phyloP scores from a whole-genome alignment of 805 yeast genomes.

The Lipomyces orientalis region DNA sequence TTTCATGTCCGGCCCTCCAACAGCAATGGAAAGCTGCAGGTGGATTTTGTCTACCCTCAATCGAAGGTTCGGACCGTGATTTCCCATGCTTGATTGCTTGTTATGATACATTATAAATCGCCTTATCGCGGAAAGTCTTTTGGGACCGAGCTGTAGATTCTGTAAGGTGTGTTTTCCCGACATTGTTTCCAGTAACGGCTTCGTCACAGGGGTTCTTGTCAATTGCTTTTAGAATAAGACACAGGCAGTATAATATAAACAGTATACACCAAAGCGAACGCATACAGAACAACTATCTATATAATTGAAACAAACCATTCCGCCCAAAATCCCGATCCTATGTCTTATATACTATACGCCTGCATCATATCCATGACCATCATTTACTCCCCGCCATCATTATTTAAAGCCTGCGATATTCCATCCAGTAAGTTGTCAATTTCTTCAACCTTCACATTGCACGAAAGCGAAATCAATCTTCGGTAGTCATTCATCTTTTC shows the following conservation, averaged over 20 bases:
- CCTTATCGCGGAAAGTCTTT: too few species aligned
- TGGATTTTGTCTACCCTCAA: too few species aligned
- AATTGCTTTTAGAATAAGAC: background rate
- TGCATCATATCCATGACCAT: background rate
- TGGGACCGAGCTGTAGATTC: too few species aligned
- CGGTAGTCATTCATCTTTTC: constrained; percentile 78
- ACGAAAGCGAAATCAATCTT: constrained; percentile 72
- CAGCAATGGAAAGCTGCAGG: too few species aligned
- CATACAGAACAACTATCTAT: background rate
- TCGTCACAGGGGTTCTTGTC: background rate
- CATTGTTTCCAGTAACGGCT: too few species aligned
- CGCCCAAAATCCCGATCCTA: background rate
- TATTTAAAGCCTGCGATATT: constrained; percentile 33
- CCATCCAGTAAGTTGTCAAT: constrained; percentile 80
- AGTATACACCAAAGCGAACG: background rate
- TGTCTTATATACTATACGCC: background rate
- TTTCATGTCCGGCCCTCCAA: too few species aligned
- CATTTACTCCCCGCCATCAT: constrained; percentile 1
- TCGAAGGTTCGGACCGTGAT: too few species aligned
- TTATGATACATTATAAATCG: too few species aligned
- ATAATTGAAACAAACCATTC: background rate
- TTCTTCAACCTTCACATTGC: constrained; percentile 79
- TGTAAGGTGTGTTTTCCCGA: too few species aligned
- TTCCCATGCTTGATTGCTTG: too few species aligned
- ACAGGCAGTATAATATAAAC: too few species aligned